Percentiles rank a stretch among this genome's conserved stretches.
Evolutionary conservation across 1,284 basidiomycete genomes (phyloP).

Genomic region (Austropuccinia psidii): DNA sequence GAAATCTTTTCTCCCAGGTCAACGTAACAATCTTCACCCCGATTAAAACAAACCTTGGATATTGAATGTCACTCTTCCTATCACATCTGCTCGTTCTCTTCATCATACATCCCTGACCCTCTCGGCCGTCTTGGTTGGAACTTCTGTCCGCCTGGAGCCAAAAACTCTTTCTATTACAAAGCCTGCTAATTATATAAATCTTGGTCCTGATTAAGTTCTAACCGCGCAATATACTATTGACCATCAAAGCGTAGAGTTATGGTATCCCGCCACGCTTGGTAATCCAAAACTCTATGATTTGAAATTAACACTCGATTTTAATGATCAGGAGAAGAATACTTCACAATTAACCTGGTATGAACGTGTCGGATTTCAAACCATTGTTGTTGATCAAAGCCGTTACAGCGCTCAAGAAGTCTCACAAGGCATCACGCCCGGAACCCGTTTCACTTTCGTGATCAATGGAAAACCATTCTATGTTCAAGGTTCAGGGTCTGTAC

Average conservation of each 20-base stretch:
- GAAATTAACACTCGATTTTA: conserved; percentile 18
- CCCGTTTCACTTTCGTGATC: conserved; percentile 40
- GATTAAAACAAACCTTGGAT: conserved; percentile 42
- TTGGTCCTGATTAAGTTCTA: conserved; percentile 36
- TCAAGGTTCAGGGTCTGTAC: conserved; percentile 41
- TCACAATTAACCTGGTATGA: conserved; percentile 26
- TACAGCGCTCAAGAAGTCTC: conserved; percentile 37
- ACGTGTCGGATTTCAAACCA: conserved; percentile 42
- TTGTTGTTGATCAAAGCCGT: conserved; percentile 40
- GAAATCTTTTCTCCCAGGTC: conserved; percentile 35
- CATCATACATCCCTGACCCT: conserved; percentile 29
- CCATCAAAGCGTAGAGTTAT: conserved; percentile 39
- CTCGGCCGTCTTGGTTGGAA: conserved; percentile 17
- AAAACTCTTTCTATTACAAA: neutral
- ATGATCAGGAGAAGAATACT: conserved; percentile 8
- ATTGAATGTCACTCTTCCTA: conserved; percentile 42
- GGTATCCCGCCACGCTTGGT: conserved; percentile 42
- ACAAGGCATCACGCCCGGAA: conserved; percentile 39
- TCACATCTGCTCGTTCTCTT: conserved; percentile 11
- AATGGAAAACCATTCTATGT: conserved; percentile 40
- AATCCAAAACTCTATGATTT: conserved; percentile 40
- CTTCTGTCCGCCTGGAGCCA: conserved; percentile 15
- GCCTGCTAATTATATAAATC: conserved; percentile 36
- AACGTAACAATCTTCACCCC: conserved; percentile 41
- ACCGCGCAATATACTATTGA: conserved; percentile 38